These are phyloP conservation scores for Sicyos baderoa DNA, from an alignment of 306 rosid genomes.

Conservation along the genomic window DNA sequence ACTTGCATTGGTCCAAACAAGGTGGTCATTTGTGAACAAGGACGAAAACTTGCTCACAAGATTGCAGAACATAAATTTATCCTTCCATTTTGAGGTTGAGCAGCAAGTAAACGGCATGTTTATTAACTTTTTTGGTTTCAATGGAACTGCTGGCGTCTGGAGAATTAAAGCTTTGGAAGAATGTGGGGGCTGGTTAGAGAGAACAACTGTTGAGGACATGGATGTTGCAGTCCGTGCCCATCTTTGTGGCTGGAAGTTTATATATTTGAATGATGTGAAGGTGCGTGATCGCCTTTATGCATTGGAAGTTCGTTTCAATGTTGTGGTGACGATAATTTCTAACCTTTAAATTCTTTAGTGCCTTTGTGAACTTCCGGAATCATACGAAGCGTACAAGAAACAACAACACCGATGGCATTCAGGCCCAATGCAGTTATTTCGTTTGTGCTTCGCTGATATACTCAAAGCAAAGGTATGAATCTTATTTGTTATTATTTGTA, in stretches of 20 bases:
- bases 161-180: constrained; percentile 92
- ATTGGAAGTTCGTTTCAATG: constrained; percentile 16
- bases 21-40: constrained; percentile 97
- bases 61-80: constrained; percentile 80
- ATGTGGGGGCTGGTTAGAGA: constrained; percentile 97
- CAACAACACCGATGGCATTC: constrained; percentile 99
- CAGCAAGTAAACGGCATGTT: constrained; percentile 91
- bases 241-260: constrained; percentile 97
- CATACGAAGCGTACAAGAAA: constrained; percentile 91
- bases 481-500: constrained; percentile 6
- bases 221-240: constrained; percentile 98
- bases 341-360: constrained; percentile 51
- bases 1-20: constrained; percentile 86
- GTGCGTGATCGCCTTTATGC: constrained; percentile 28
- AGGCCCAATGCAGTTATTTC: constrained; percentile 97
- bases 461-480: constrained; percentile 75
- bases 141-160: constrained; percentile 99
- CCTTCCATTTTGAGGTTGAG: constrained; percentile 97
- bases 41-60: constrained; percentile 97
- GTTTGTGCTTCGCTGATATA: constrained; percentile 73
- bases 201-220: constrained; percentile 99
- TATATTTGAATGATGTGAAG: constrained; percentile 87
- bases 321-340: constrained; percentile 22
- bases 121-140: constrained; percentile 89
- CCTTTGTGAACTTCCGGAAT: constrained; percentile 98